These are phyloP conservation scores for Calocybe gambosa DNA, from an alignment of 1,284 basidiomycete genomes.

Conservation along the genomic window DNA sequence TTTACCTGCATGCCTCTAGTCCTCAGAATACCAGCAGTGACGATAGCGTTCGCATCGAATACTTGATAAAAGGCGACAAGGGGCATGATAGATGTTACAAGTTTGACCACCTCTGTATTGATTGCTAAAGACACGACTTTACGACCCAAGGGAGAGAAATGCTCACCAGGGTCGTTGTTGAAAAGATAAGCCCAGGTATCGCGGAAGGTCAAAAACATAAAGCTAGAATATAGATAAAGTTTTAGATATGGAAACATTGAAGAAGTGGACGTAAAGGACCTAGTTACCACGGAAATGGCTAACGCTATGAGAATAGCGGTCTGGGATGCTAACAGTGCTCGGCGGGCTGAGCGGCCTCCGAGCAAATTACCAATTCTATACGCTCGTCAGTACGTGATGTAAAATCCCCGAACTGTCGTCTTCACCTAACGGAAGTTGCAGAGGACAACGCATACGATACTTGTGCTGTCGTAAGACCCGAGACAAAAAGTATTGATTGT, in stretches of 20 bases:
- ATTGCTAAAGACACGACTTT: background rate
- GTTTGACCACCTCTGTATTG: conserved; percentile 46
- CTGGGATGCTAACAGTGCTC: conserved; percentile 61
- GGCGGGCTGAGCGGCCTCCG: conserved; percentile 62
- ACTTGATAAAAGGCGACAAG: conserved; percentile 79
- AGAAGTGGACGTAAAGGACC: conserved; percentile 32
- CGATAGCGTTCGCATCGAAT: conserved; percentile 66
- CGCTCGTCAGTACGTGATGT: background rate
- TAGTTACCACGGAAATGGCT: conserved; percentile 51
- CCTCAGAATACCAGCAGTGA: conserved; percentile 72
- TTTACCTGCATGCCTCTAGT: conserved; percentile 68
- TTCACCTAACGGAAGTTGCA: conserved; percentile 78
- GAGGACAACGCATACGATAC: conserved; percentile 79
- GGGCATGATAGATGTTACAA: conserved; percentile 72
- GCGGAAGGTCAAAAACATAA: conserved; percentile 69
- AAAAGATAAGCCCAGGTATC: conserved; percentile 78
- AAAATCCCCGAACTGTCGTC: background rate
- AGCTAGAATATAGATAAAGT: conserved; percentile 29
- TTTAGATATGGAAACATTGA: background rate
- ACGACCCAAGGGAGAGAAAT: background rate
- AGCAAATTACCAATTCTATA: conserved; percentile 75
- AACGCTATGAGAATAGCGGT: conserved; percentile 60
- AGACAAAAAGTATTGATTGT: conserved; percentile 72
- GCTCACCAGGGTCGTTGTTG: conserved; percentile 69
- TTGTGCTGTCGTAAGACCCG: conserved; percentile 73